Conservation (phyloP, 176 grass and related monocot species). For the Tillandsia fasciculata region DNA sequence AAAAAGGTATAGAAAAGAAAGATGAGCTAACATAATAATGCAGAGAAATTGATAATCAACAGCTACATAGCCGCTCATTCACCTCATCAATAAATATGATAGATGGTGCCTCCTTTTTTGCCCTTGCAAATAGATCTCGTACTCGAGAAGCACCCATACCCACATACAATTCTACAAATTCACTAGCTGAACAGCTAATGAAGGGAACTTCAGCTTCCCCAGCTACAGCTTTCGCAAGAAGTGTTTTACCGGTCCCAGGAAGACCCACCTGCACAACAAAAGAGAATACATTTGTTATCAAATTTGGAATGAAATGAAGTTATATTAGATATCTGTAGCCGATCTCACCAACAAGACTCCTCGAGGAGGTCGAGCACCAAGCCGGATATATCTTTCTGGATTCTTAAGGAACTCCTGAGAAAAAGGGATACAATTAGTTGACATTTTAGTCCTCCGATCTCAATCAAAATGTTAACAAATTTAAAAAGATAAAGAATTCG, state of each 20-base stretch:
- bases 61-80: slow-evolving; percentile 11
- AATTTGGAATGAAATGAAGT: not conserved
- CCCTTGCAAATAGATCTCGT: slow-evolving; percentile 92
- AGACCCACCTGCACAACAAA: slow-evolving; percentile 75
- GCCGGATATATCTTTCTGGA: slow-evolving; percentile 85
- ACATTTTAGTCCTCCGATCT: slow-evolving; percentile 5
- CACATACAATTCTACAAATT: slow-evolving; percentile 98
- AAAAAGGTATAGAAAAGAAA: slow-evolving; percentile 2
- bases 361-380: slow-evolving; percentile 97
- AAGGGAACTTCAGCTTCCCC: slow-evolving; percentile 99
- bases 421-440: slow-evolving; percentile 20
- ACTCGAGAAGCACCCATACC: slow-evolving; percentile 98
- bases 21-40: slow-evolving; percentile 19
- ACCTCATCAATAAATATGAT: slow-evolving; percentile 99
- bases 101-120: slow-evolving; percentile 85
- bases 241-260: slow-evolving; percentile 97
- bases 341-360: slow-evolving; percentile 93
- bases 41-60: not conserved
- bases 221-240: slow-evolving; percentile 96
- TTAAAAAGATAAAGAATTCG: not conserved
- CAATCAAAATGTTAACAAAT: not conserved
- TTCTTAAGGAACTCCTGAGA: slow-evolving; percentile 88
- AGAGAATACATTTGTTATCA: not conserved
- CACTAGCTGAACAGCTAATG: slow-evolving; percentile 99
- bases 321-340: not conserved